phyloP scores from a whole-genome alignment of 2,329 filamentous ascomycete genomes.

The Neopestalotiopsis rosae region DNA sequence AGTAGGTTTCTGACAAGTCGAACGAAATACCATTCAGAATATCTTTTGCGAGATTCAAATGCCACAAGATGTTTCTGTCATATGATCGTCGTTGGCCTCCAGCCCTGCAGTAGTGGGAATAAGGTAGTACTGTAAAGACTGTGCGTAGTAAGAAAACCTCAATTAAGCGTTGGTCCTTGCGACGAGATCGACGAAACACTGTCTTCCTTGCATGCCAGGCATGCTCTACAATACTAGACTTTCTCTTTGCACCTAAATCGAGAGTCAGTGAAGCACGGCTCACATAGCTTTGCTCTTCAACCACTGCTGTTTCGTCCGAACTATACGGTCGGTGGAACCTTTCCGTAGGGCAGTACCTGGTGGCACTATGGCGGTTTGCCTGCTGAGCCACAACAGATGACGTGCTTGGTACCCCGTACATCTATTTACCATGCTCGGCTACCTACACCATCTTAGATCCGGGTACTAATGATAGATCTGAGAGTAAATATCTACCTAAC shows the following conservation, averaged over 20 bases:
- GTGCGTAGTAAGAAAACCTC: not conserved
- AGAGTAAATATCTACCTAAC: no score
- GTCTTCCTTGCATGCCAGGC: not conserved
- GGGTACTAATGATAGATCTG: no score
- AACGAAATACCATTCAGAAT: no score
- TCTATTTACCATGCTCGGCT: no score
- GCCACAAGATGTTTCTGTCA: not conserved
- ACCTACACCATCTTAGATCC: no score
- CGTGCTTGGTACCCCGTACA: not conserved
- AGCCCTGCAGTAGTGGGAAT: not conserved
- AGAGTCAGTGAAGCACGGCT: no score
- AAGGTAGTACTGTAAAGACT: not conserved
- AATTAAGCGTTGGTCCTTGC: constrained; percentile 15
- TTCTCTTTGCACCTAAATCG: no score
- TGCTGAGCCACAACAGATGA: not conserved
- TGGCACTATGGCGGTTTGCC: not conserved
- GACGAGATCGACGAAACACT: not conserved
- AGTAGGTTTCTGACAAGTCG: no score
- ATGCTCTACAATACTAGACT: no score
- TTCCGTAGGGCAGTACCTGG: not conserved
- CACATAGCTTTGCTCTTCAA: no score
- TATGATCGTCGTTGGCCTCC: not conserved
- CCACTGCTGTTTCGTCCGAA: not conserved
- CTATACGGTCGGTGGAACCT: not conserved
- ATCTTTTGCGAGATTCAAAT: no score